phyloP scores from a whole-genome alignment of 2,329 filamentous ascomycete genomes.

The Aspergillus sp. region DNA sequence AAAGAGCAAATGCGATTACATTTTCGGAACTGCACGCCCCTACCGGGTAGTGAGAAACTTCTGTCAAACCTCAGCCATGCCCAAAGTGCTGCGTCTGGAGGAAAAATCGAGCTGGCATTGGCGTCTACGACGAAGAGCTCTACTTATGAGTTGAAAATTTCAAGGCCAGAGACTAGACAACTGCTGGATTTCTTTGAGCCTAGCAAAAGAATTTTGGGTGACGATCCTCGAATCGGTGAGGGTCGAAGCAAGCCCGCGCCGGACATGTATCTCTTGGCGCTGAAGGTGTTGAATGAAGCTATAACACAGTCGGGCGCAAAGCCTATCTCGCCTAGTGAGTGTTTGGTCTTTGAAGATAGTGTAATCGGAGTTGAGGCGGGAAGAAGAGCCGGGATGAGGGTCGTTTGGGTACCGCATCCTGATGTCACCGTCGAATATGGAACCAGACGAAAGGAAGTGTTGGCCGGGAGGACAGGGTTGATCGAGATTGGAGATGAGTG shows the following conservation, averaged over 20 bases:
- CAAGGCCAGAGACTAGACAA: slow-evolving; percentile 18
- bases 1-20: slow-evolving; percentile 23
- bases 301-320: background rate
- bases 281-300: slow-evolving; percentile 19
- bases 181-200: slow-evolving; percentile 17
- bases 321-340: slow-evolving; percentile 27
- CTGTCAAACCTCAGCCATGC: slow-evolving; percentile 19
- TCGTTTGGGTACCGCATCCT: slow-evolving; percentile 34
- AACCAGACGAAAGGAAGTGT: slow-evolving; percentile 18
- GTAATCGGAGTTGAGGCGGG: slow-evolving; percentile 31
- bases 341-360: slow-evolving; percentile 38
- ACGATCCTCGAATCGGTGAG: slow-evolving; percentile 21
- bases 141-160: slow-evolving; percentile 24
- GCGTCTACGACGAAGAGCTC: slow-evolving; percentile 22
- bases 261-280: slow-evolving; percentile 26
- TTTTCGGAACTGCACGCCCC: slow-evolving; percentile 28
- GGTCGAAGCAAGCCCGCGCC: slow-evolving; percentile 28
- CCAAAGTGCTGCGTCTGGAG: slow-evolving; percentile 7
- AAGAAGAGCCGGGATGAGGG: slow-evolving; percentile 36
- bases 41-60: slow-evolving; percentile 21
- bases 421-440: slow-evolving; percentile 36
- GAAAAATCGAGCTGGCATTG: slow-evolving; percentile 21
- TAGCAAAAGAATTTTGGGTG: slow-evolving; percentile 17
- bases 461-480: slow-evolving; percentile 25
- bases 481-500: slow-evolving; percentile 38